Evolutionary conservation across 192 early-diverging fungal species (phyloP).

Genomic region (Gonapodya sp.): DNA sequence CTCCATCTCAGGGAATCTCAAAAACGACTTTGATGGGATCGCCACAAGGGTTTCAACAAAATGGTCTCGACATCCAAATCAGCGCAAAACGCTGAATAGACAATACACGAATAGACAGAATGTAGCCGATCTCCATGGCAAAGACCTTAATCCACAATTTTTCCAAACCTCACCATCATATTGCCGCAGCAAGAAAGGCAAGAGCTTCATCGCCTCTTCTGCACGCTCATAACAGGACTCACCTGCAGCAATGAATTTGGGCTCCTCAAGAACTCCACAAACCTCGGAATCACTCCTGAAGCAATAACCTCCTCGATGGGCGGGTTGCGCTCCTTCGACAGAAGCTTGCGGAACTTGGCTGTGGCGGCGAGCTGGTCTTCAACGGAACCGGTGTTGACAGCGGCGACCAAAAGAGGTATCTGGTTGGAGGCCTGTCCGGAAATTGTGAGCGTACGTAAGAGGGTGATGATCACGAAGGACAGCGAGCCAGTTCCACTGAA

Average conservation of each 20-base stretch:
- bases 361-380: slow-evolving; percentile 75
- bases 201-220: background rate
- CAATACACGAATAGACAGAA: too few species aligned
- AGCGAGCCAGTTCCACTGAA: too few species aligned
- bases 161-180: too few species aligned
- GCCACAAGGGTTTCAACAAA: too few species aligned
- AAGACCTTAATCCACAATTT: too few species aligned
- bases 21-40: too few species aligned
- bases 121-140: too few species aligned
- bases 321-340: slow-evolving; percentile 87
- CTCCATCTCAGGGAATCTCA: too few species aligned
- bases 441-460: background rate
- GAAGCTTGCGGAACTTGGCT: slow-evolving; percentile 84
- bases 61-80: too few species aligned
- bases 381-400: slow-evolving; percentile 64
- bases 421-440: slow-evolving; percentile 53
- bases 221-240: slow-evolving; percentile 7
- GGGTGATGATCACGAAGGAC: too few species aligned
- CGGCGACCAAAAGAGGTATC: slow-evolving; percentile 68
- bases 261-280: slow-evolving; percentile 89
- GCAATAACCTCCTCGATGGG: slow-evolving; percentile 94
- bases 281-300: slow-evolving; percentile 84
- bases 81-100: too few species aligned
- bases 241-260: slow-evolving; percentile 78
- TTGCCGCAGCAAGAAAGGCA: background rate